phyloP scores from a whole-genome alignment of 1,284 basidiomycete species.

The Melanopsichium pennsylvanicum region DNA sequence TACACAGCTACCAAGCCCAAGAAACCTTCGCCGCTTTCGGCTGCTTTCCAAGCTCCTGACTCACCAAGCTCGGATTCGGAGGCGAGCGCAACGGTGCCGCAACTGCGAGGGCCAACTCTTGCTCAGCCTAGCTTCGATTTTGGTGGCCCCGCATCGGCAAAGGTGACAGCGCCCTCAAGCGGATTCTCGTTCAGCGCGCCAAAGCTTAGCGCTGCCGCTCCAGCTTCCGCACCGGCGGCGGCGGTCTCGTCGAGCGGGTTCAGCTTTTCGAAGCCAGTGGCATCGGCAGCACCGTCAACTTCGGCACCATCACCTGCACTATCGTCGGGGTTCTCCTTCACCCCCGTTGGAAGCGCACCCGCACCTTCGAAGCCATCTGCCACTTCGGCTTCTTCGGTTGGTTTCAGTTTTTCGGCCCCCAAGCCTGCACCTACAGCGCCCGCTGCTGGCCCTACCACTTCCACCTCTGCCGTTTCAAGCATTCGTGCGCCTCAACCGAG shows the following conservation, averaged over 20 bases:
- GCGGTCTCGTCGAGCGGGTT: constrained; percentile 11
- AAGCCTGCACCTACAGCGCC: no score
- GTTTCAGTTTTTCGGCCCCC: constrained; percentile 30
- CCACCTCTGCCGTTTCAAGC: neutral
- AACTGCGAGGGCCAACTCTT: constrained; percentile 9
- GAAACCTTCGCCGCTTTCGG: constrained; percentile 53
- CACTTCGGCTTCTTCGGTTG: constrained; percentile 2
- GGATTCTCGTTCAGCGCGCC: constrained; percentile 33
- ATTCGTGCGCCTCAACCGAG: neutral
- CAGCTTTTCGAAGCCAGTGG: constrained; percentile 15
- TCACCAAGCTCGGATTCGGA: constrained; percentile 49
- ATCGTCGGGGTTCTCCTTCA: constrained; percentile 23
- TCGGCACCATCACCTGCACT: neutral
- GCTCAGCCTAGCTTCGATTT: constrained; percentile 26
- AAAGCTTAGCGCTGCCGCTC: constrained; percentile 7
- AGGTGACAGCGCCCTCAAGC: constrained; percentile 13
- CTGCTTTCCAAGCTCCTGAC: constrained; percentile 44
- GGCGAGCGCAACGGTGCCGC: constrained; percentile 3
- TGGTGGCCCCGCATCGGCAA: constrained; percentile 9
- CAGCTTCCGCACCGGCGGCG: neutral
- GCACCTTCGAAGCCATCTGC: constrained; percentile 4
- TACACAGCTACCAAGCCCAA: constrained; percentile 48
- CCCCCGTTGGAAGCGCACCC: constrained; percentile 10
- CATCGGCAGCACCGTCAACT: constrained; percentile 1
- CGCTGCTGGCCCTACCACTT: neutral